Evolutionary conservation across 1,284 basidiomycete species (phyloP), one percentile per base, ranked within the genome.

Genomic region (Leccinum subrobustum): DNA sequence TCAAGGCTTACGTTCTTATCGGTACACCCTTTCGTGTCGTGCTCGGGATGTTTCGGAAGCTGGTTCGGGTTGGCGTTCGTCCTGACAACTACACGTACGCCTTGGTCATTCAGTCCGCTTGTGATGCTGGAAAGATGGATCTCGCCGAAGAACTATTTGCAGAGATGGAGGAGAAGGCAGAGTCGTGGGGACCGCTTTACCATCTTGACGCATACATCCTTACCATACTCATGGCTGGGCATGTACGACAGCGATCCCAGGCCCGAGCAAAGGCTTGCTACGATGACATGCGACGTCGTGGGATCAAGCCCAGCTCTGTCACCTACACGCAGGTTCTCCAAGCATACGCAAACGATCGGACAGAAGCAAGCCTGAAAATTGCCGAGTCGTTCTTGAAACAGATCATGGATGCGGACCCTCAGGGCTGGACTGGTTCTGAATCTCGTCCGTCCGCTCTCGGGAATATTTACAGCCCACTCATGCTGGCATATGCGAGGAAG

Each of bases 181-280:
- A 58, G 50, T 65, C 74, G 3, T 73, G 74, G 66, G 68, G 76
- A 47, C 73, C 74, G n/a, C 71, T 78, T 42, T 61, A 84, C 27
- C 69, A 78, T 52, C 70, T 86, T 60, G 84, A 83, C 62, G 76
- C 79, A 47, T 90, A 88, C 69, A 80, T 89, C 54, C 83, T 93
- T 64, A 94, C 93, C n/a, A 90, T 94, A 71, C 78, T 98, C 66
- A 90, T 98, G 77, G 82, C 86, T 18, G 93, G 89, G 1, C 90
- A 89, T 70, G 78, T 97, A 52, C 86, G 87, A 18, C 65, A 70
- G 0, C 83, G 85, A 1, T 77, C 91, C 50, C 79, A 80, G 56
- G 67, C 72, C 3, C 79, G 78, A 53, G 95, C 95, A 1, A 86
- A 82, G 72, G 80, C 76, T 2, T 81, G 93, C 25, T 91, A 92